Evolutionary conservation across 108 stramenopile species (phyloP).

Genomic region (Cyclostephanos invisitatus): DNA sequence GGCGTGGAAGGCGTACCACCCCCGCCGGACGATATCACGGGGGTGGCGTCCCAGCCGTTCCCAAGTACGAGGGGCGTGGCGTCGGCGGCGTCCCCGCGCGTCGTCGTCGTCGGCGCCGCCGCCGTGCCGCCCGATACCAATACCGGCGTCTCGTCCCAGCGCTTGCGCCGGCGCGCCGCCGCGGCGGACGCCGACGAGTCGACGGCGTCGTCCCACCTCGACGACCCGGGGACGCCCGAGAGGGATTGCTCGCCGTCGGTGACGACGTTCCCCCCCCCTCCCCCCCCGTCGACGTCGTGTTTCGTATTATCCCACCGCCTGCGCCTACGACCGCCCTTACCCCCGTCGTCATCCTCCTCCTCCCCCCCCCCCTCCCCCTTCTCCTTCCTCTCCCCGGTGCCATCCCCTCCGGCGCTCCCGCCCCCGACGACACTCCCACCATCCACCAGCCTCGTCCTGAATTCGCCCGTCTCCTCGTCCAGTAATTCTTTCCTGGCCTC

Average conservation of each 20-base stretch:
- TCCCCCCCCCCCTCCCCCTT: conserved; percentile 11
- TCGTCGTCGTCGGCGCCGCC: conserved; percentile 31
- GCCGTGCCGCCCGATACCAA: conserved; percentile 37
- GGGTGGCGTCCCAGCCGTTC: conserved; percentile 86
- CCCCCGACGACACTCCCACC: background rate
- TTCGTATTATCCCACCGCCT: conserved; percentile 79
- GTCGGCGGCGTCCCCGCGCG: conserved; percentile 53
- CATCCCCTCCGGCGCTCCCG: conserved; percentile 11
- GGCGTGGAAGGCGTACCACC: conserved; percentile 38
- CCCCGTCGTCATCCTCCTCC: conserved; percentile 13
- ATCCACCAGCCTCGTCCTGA: conserved; percentile 21
- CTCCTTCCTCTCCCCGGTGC: background rate
- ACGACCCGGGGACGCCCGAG: conserved; percentile 30
- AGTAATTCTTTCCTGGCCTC: conserved; percentile 63
- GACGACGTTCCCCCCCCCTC: conserved; percentile 50
- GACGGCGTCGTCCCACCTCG: conserved; percentile 75
- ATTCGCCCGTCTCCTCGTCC: conserved; percentile 45
- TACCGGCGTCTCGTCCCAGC: conserved; percentile 93
- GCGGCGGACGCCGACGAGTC: conserved; percentile 19
- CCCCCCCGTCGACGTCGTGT: conserved; percentile 24
- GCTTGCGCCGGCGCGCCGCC: conserved; percentile 66
- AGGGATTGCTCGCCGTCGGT: conserved; percentile 62
- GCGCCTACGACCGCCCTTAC: conserved; percentile 53
- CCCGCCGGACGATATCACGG: conserved; percentile 50
- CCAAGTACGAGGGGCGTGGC: conserved; percentile 56